Base-by-base conservation (phyloP, 2,329 filamentous ascomycete genomes). In the Escovopsis sp. region DNA sequence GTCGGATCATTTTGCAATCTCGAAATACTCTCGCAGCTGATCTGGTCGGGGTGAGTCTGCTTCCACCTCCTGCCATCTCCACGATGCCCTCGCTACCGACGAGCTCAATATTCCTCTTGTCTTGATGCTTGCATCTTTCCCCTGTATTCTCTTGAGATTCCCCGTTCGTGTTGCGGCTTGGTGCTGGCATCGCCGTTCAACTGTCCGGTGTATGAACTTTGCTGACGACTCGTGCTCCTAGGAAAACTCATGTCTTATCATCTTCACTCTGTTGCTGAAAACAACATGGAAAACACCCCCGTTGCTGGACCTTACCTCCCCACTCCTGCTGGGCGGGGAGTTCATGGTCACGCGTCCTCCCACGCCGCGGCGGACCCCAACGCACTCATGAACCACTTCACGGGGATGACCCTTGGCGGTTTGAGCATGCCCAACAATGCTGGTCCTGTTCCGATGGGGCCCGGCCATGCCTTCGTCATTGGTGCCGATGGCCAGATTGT, bases 401-500 rank as follows among this genome's bases (percentile, higher is more conserved):
- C 58, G 37, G 54, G 56, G 25, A 57, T 67, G 57, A 57, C 57
- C 29, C 48, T 67, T 31, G 53, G 60, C 24, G 53, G 56, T 31
- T 53, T 63, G 48, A 49, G 53, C 40, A 59, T 63, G 50, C 48
- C 53, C 25, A 55, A 51, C 46, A 53, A 48, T 39, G 42, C 50
- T 41, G 53, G 50, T 30, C 49, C 52, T 8, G 48, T 57, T 27
- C 54, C 57, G 34, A 51, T 65, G 48, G 57, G 53, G n/a, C 58
- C 57, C 40, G 54, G 50, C 9, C 53, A 58, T 27, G 49, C 58
- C 2, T 64, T 61, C 50, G 55, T 65, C 51, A 44, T 65, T 39
- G 55, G 57, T 29, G 51, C 62, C 9, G 63, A 67, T 45, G 60
- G 61, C 20, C 58, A 63, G 27, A 56, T 62, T 37, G 52, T 64